Evolutionary conservation across 257 asterid species (phyloP).

Genomic region (Handroanthus guayacan): DNA sequence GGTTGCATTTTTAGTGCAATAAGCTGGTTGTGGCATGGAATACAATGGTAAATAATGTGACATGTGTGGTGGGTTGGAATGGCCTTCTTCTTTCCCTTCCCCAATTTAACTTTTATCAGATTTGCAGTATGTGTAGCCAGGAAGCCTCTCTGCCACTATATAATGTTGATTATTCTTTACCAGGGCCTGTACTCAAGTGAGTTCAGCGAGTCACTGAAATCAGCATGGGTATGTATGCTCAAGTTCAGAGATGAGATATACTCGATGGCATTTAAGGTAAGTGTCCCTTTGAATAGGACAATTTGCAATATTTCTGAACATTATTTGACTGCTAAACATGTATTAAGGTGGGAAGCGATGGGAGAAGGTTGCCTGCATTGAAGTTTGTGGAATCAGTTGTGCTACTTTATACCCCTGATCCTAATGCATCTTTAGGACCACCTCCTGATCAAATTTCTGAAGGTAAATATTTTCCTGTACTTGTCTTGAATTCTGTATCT

Average conservation of each 20-base stretch:
- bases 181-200: slow-evolving; percentile 84
- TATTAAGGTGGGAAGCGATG: slow-evolving; percentile 81
- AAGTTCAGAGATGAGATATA: slow-evolving; percentile 89
- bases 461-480: slow-evolving; percentile 56
- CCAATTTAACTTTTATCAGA: slow-evolving; percentile 11
- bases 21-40: slow-evolving; percentile 9
- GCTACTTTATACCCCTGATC: slow-evolving; percentile 93
- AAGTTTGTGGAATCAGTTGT: slow-evolving; percentile 89
- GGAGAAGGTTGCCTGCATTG: slow-evolving; percentile 89
- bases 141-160: slow-evolving; percentile 19
- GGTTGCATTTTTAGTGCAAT: not conserved
- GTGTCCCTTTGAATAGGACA: slow-evolving; percentile 33
- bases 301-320: slow-evolving; percentile 28
- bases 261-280: slow-evolving; percentile 86
- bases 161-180: slow-evolving; percentile 34
- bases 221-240: slow-evolving; percentile 75
- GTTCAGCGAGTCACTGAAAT: slow-evolving; percentile 64
- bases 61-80: slow-evolving; percentile 14
- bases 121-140: slow-evolving; percentile 24
- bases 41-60: slow-evolving; percentile 21
- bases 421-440: slow-evolving; percentile 81
- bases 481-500: not conserved
- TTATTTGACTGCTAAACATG: slow-evolving; percentile 44
- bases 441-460: slow-evolving; percentile 67
- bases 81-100: not conserved